Percentiles rank a stretch among this genome's conserved stretches.
These are phyloP conservation scores for Heliamphora ciliata DNA, from an alignment of 179 eudicot species.

Conservation along the genomic window DNA sequence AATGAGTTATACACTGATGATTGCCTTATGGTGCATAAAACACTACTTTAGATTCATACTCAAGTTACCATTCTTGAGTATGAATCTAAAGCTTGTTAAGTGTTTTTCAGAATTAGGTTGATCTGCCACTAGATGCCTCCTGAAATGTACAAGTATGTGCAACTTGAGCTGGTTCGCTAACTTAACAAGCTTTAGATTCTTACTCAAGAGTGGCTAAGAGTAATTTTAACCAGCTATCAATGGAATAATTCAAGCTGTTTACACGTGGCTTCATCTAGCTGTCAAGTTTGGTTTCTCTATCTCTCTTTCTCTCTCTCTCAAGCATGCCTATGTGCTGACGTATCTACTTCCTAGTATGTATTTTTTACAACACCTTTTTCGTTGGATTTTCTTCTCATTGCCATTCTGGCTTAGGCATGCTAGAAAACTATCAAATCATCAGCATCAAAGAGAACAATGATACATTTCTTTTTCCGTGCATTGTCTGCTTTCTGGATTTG, in stretches of 20 bases:
- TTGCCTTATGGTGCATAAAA: too few species aligned
- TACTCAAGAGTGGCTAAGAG: background rate
- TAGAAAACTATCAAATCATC: background rate
- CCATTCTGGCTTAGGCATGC: background rate
- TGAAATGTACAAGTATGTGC: background rate
- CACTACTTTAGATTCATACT: too few species aligned
- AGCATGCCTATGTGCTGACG: background rate
- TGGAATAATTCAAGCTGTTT: background rate
- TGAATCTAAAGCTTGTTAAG: too few species aligned
- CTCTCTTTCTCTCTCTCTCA: background rate
- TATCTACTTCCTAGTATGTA: background rate
- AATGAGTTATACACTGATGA: too few species aligned
- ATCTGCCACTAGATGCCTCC: background rate
- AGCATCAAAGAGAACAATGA: background rate
- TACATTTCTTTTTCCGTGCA: background rate
- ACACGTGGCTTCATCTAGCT: background rate
- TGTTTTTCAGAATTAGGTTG: too few species aligned
- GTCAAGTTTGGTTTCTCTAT: background rate
- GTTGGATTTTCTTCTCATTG: background rate
- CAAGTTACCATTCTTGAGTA: too few species aligned
- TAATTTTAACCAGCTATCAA: background rate
- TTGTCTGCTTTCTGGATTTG: background rate
- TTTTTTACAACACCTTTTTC: background rate
- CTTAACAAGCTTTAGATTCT: background rate
- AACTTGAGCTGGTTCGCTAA: background rate